Percentiles rank a stretch among this genome's conserved stretches.
Evolutionary conservation across 768 basidiomycete genomes (phyloP).

Genomic region (Auriscalpium vulgare): DNA sequence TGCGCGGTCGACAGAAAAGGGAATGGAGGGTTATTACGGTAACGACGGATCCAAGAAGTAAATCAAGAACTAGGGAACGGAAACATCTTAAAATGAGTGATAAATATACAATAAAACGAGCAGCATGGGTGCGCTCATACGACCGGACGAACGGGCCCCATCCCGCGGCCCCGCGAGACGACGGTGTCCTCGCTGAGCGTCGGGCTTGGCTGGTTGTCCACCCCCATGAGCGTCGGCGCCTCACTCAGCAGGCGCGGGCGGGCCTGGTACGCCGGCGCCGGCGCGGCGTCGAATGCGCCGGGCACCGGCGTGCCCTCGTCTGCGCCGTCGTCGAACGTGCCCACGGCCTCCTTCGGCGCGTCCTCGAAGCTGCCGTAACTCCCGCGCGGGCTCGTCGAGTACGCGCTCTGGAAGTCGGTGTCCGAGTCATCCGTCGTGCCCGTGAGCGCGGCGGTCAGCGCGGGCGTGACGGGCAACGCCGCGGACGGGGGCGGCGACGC

Average conservation of each 20-base stretch:
- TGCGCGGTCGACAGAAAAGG: no score
- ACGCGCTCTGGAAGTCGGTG: constrained; percentile 77
- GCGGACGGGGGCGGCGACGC: constrained; percentile 29
- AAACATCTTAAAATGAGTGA: no score
- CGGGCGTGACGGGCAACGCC: constrained; percentile 12
- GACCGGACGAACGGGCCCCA: not conserved
- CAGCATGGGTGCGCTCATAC: not conserved
- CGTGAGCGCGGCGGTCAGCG: constrained; percentile 15
- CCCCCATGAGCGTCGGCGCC: constrained; percentile 38
- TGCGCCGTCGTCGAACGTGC: constrained; percentile 16
- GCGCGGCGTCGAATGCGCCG: constrained; percentile 21
- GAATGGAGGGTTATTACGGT: no score
- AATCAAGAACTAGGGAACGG: no score
- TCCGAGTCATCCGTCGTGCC: constrained; percentile 19
- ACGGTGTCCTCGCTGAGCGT: constrained; percentile 35
- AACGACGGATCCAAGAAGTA: no score
- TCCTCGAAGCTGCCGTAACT: constrained; percentile 24
- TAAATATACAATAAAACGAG: no score
- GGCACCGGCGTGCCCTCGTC: constrained; percentile 15
- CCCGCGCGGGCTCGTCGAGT: constrained; percentile 64
- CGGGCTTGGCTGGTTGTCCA: constrained; percentile 27
- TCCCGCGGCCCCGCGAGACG: constrained; percentile 5
- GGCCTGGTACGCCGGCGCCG: constrained; percentile 7
- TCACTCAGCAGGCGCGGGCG: constrained; percentile 52
- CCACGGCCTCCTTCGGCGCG: not conserved